Evolutionary conservation across 257 asterid genomes (phyloP).

Genomic region (Solanum habrochaites): DNA sequence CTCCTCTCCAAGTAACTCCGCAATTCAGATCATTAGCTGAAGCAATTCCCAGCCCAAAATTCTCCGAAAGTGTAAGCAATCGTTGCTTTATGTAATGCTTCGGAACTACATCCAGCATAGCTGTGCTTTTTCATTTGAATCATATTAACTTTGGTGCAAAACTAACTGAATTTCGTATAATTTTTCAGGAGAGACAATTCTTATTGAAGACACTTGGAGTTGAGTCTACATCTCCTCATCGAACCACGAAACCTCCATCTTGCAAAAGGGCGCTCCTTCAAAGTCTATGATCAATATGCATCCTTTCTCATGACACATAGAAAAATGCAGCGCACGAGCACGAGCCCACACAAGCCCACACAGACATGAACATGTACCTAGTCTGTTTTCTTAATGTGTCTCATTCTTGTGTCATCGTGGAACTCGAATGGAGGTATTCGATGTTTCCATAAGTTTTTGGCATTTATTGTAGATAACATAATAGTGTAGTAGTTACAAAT

Average conservation of each 20-base stretch:
- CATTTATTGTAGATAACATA: neutral
- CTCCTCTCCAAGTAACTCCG: slow-evolving; percentile 82
- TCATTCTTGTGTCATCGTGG: neutral
- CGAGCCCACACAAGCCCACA: neutral
- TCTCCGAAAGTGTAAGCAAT: slow-evolving; percentile 87
- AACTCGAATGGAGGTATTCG: neutral
- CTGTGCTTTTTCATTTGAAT: neutral
- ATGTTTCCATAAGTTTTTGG: neutral
- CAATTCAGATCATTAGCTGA: slow-evolving; percentile 87
- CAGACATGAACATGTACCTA: neutral
- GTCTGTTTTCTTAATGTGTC: neutral
- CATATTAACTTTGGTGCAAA: neutral
- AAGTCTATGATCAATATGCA: neutral
- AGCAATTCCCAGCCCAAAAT: slow-evolving; percentile 84
- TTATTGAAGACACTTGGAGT: neutral
- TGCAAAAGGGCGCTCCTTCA: neutral
- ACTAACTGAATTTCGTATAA: neutral
- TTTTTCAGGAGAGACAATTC: neutral
- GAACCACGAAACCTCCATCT: neutral
- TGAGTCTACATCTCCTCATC: neutral
- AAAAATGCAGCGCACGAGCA: neutral
- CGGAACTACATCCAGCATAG: neutral
- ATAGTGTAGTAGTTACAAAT: neutral
- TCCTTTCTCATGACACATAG: neutral
- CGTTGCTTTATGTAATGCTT: neutral